Evolutionary conservation across 257 asterid species (phyloP).

Genomic region (Plectranthus barbatus): DNA sequence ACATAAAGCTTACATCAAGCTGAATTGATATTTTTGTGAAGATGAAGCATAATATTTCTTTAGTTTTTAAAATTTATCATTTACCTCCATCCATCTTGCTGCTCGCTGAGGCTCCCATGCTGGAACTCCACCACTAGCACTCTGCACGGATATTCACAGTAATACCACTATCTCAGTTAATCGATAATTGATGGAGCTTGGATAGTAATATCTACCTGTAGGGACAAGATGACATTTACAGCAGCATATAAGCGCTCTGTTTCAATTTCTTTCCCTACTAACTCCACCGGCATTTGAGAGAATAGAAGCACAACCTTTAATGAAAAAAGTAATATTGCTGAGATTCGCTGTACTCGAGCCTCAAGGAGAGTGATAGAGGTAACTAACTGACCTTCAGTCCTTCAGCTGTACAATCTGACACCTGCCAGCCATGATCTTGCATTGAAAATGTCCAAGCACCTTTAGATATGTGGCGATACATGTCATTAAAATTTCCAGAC

Average conservation of each 20-base stretch:
- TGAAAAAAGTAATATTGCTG: background rate
- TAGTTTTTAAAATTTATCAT: no score
- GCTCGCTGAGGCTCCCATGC: conserved; percentile 58
- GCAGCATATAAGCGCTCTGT: conserved; percentile 34
- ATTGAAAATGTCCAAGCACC: conserved; percentile 51
- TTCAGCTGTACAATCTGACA: conserved; percentile 51
- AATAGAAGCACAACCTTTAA: conserved; percentile 29
- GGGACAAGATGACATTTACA: conserved; percentile 38
- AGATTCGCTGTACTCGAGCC: no score
- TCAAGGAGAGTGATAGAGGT: background rate
- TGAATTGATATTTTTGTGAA: no score
- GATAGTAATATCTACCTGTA: conserved; percentile 30
- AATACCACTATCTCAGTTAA: no score
- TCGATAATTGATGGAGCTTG: no score
- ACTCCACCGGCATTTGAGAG: conserved; percentile 28
- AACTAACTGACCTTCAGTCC: conserved; percentile 33
- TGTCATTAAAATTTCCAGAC: conserved; percentile 22
- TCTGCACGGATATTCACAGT: conserved; percentile 10
- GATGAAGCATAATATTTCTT: no score
- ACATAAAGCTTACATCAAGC: no score
- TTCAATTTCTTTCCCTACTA: conserved; percentile 30
- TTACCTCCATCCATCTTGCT: conserved; percentile 52
- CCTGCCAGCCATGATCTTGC: conserved; percentile 63
- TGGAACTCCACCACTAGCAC: conserved; percentile 41
- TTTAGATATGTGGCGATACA: conserved; percentile 48